Evolutionary conservation across 352 stramenopile species (phyloP).

Genomic region (Pythium dissotocum): DNA sequence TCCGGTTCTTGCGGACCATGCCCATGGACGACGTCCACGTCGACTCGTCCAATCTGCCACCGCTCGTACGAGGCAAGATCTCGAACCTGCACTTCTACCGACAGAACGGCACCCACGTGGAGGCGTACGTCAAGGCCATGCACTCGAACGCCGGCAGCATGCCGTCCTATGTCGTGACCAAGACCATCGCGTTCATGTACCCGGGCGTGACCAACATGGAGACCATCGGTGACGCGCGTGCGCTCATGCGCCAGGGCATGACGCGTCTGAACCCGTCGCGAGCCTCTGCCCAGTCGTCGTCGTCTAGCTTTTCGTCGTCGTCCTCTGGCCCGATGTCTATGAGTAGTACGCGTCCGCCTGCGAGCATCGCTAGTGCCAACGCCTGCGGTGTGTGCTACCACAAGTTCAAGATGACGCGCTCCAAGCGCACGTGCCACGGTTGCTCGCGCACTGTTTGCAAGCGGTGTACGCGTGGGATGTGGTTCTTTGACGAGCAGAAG

Average conservation of each 20-base stretch:
- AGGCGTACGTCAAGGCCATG: conserved; percentile 36
- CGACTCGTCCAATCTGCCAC: conserved; percentile 26
- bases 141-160: conserved; percentile 39
- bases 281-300: conserved; percentile 1
- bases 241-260: conserved; percentile 32
- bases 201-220: conserved; percentile 38
- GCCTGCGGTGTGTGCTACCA: conserved; percentile 40
- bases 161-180: conserved; percentile 38
- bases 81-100: conserved; percentile 42
- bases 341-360: neutral
- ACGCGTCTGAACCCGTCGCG: conserved; percentile 21
- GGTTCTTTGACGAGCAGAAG: conserved; percentile 40
- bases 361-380: conserved; percentile 22
- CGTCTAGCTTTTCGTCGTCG: conserved; percentile 16
- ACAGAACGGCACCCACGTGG: conserved; percentile 35
- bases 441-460: conserved; percentile 37
- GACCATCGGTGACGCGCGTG: conserved; percentile 33
- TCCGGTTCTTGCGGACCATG: conserved; percentile 32
- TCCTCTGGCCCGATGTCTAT: neutral
- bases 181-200: conserved; percentile 42
- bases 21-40: conserved; percentile 42
- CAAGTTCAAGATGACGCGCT: conserved; percentile 39
- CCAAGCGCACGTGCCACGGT: conserved; percentile 35
- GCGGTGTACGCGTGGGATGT: conserved; percentile 33
- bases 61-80: conserved; percentile 41